These are phyloP conservation scores for Dimargaris xerosporica DNA, from an alignment of 192 early-diverging fungal species.

Conservation along the genomic window DNA sequence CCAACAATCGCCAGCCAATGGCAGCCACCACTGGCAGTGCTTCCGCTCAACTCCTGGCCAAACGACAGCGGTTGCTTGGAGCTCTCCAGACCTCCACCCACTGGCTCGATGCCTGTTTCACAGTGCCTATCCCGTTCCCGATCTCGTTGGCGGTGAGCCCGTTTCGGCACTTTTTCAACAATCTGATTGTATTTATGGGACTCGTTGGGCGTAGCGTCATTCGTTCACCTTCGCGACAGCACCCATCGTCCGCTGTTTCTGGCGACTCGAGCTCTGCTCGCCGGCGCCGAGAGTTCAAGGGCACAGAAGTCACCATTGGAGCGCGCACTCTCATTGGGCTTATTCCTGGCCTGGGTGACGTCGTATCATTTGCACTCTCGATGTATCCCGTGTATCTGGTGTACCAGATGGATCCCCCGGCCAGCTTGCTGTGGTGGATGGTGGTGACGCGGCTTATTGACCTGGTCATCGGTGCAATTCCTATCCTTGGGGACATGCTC, in stretches of 20 bases:
- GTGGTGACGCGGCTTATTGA: background rate
- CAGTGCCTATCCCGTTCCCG: constrained; percentile 9
- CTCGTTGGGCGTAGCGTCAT: background rate
- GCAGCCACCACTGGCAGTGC: background rate
- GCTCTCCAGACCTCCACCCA: background rate
- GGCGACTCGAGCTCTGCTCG: background rate
- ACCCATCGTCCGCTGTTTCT: background rate
- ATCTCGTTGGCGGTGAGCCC: constrained; percentile 7
- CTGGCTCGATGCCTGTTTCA: constrained; percentile 9
- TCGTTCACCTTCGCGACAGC: background rate
- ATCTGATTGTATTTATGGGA: background rate
- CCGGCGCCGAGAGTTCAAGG: constrained; percentile 7
- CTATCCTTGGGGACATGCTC: constrained; percentile 3
- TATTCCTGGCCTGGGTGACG: constrained; percentile 7
- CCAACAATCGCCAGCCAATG: no score
- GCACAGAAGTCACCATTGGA: constrained; percentile 1
- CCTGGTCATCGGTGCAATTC: background rate
- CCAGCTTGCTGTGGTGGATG: constrained; percentile 2
- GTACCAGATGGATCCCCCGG: background rate
- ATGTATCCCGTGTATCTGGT: background rate
- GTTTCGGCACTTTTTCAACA: constrained; percentile 3
- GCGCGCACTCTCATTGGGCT: background rate
- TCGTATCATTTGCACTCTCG: background rate
- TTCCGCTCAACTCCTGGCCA: constrained; percentile 2
- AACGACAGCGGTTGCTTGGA: background rate